Evolutionary conservation across 2,329 filamentous ascomycete genomes (phyloP), one percentile per base, ranked within the genome.

Genomic region (Talaromyces sp.): DNA sequence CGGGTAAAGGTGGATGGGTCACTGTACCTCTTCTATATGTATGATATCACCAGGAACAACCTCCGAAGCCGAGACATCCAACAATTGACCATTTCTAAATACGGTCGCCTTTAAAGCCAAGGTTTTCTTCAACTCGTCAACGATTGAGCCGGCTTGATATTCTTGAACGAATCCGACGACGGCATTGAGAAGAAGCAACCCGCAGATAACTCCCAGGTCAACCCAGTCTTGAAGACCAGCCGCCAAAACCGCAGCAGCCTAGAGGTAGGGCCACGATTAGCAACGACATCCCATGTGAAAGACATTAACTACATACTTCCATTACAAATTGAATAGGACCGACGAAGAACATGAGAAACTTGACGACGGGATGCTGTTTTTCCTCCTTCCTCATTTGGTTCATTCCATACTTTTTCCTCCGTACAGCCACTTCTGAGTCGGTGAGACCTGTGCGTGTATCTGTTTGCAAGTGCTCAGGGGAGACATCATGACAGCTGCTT

Each of bases 251-350:
- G 89, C 89, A 66, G 91, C 90, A 77, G 86, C 84, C 86, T 88
- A 63, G 61, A 64, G 52, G 39, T n/a, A 64, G 48, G 14, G 66
- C 23, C 42, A 61, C 64, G 55, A 58, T 67, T 63, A 68, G 35
- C 46, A 40, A 31, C 18, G 28, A 44, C 3, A 21, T n/a, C 9
- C n/a, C 16, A 18, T 39, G n/a, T 44, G 21, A 23, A 18, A 25
- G 3, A 18, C 16, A 12, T 39, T 23, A 6, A 46, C 25, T 28
- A 77, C 85, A 73, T 76, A 88, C 89, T 87, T 93, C 90, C 92
- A 96, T 96, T 75, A 96, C 92, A 78, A 93, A 93, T 76, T 96
- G 92, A 68, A 96, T 93, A 25, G 92, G 92, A 68, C 92, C 92
- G 62, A 95, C 82, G 76, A 96, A 96, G 81, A 90, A 95, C 70